Conservation (phyloP, 805 yeast species). For the Spathaspora arborariae region DNA sequence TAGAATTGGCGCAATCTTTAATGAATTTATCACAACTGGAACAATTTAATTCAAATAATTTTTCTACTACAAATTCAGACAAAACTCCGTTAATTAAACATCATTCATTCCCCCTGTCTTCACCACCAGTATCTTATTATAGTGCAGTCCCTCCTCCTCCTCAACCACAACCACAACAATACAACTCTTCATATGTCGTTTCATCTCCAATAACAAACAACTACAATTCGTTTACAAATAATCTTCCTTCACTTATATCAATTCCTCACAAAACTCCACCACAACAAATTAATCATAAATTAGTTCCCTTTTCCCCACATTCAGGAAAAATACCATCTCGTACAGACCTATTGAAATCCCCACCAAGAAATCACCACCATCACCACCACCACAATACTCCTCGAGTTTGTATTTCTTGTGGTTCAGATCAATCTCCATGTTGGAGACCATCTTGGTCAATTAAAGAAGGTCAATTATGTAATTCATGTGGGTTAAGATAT, state of each 20-base stretch:
- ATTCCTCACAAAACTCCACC: not conserved
- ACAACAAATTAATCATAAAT: not conserved
- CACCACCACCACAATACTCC: slow-evolving; percentile 19
- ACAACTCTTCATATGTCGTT: not conserved
- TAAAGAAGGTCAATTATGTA: slow-evolving; percentile 91
- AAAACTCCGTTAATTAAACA: not conserved
- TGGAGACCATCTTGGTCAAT: slow-evolving; percentile 98
- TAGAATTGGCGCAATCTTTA: slow-evolving; percentile 44
- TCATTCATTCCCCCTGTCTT: not conserved
- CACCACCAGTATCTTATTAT: not conserved
- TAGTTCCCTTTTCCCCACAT: slow-evolving; percentile 7
- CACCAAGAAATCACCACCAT: slow-evolving; percentile 18
- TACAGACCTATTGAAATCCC: slow-evolving; percentile 30
- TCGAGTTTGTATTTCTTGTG: slow-evolving; percentile 85
- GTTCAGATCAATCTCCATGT: slow-evolving; percentile 88
- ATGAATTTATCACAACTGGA: slow-evolving; percentile 28
- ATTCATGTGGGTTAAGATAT: slow-evolving; percentile 92
- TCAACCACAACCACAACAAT: not conserved
- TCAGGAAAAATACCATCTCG: slow-evolving; percentile 12
- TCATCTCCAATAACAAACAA: not conserved
- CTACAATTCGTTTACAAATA: not conserved
- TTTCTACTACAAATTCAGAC: slow-evolving; percentile 12
- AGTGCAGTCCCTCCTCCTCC: not conserved
- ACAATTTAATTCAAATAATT: slow-evolving; percentile 7
- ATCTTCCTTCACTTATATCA: slow-evolving; percentile 3